A percentile compares a stretch with the other conserved stretches of the same genome.
phyloP scores from a whole-genome alignment of 2,329 filamentous ascomycete genomes.

The Trichoderma asperellum region DNA sequence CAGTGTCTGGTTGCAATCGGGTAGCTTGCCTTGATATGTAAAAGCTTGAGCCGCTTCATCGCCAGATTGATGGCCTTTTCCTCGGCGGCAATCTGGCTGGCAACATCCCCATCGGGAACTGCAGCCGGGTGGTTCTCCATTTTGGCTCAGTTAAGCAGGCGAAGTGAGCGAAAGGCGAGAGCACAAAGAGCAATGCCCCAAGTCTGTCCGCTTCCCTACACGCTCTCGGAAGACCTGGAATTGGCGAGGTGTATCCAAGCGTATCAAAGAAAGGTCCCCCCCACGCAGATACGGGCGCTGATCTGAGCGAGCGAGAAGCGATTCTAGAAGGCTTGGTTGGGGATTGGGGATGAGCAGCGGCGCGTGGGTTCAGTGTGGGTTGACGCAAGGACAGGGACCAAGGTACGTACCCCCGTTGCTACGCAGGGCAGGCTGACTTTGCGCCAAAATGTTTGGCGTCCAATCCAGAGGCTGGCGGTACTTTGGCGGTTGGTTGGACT shows the following conservation, averaged over 20 bases:
- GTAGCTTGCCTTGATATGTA: slow-evolving; percentile 57
- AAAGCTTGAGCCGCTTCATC: slow-evolving; percentile 55
- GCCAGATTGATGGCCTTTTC: slow-evolving; percentile 56
- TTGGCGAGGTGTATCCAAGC: slow-evolving; percentile 5
- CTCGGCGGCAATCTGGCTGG: slow-evolving; percentile 45
- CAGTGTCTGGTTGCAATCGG: neutral
- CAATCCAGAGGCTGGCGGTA: neutral
- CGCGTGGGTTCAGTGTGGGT: slow-evolving; percentile 5
- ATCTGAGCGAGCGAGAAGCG: slow-evolving; percentile 24
- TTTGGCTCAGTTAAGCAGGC: neutral
- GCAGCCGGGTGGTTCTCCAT: slow-evolving; percentile 32
- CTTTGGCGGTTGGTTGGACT: neutral
- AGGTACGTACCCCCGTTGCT: neutral
- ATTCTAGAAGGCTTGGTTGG: slow-evolving; percentile 28
- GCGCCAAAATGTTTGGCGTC: neutral
- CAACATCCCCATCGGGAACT: slow-evolving; percentile 33
- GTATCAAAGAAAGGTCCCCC: slow-evolving; percentile 5
- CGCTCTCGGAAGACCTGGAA: neutral
- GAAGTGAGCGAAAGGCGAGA: neutral
- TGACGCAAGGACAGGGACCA: neutral
- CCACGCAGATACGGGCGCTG: slow-evolving; percentile 10
- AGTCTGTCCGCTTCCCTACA: neutral
- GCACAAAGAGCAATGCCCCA: neutral
- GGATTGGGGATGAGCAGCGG: slow-evolving; percentile 17
- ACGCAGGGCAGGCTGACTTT: neutral